phyloP scores from a whole-genome alignment of 257 asterid genomes.

The Voacanga thouarsii region DNA sequence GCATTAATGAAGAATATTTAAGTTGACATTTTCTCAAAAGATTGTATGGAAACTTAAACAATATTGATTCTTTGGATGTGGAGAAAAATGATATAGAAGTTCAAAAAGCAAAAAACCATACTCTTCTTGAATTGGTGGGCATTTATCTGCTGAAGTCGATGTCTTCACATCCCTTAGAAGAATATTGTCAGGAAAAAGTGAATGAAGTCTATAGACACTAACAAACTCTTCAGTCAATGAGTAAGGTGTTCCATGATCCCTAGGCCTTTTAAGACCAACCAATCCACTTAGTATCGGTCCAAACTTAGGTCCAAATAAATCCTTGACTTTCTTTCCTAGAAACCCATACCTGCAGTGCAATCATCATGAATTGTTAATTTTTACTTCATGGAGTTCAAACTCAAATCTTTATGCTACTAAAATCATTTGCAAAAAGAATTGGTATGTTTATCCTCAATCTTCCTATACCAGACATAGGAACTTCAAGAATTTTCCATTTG shows the following conservation, averaged over 20 bases:
- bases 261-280: slow-evolving; percentile 31
- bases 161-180: slow-evolving; percentile 19
- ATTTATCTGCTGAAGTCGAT: slow-evolving; percentile 21
- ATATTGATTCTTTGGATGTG: background rate
- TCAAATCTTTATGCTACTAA: background rate
- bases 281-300: slow-evolving; percentile 35
- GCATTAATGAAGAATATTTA: background rate
- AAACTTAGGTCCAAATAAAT: slow-evolving; percentile 21
- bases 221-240: slow-evolving; percentile 37
- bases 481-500: background rate
- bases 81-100: background rate
- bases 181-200: slow-evolving; percentile 29
- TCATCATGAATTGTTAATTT: background rate
- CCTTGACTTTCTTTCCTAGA: slow-evolving; percentile 35
- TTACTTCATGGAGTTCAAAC: background rate
- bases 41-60: background rate
- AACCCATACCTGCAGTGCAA: slow-evolving; percentile 30
- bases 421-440: background rate
- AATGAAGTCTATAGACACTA: slow-evolving; percentile 33
- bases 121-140: slow-evolving; percentile 31
- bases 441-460: background rate
- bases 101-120: slow-evolving; percentile 2
- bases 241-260: slow-evolving; percentile 35
- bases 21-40: background rate
- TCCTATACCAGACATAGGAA: background rate